Evolutionary conservation across 2,329 filamentous ascomycete genomes (phyloP), one percentile per base, ranked within the genome.

Genomic region (Xylariaceae sp.): DNA sequence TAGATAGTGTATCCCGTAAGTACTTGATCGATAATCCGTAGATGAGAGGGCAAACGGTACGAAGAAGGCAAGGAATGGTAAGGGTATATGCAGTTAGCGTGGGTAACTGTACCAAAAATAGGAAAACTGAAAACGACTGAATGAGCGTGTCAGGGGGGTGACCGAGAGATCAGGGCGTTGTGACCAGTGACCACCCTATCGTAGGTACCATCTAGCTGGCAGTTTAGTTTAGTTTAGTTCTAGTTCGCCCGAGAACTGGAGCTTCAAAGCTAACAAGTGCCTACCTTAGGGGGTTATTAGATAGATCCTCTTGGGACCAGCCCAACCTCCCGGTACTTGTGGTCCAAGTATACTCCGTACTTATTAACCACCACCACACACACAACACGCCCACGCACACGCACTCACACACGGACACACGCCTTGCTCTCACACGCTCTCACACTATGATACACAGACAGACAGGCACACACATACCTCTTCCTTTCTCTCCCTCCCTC

Each of bases 221-320:
- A 60, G 52, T 45, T 45, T 42, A 42, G 37, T 45, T 15, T 42
- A 42, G 37, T 42, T 42, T 42, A 47, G 48, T 50, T 54, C 53
- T 52, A 61, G 55, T 30, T 39, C 23, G 51, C 53, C 39, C 50
- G 10, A 54, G 55, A 60, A 57, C 62, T 64, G 57, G 60, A 64
- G 60, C 57, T 60, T 23, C 42, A 56, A 50, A 61, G 56, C 53
- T 45, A 45, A 45, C n/a, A 45, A 45, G 42, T 45, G 42, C 42
- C 42, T 45, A 45, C 42, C 42, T 42, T 42, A 45, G 13, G 42
- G 42, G 37, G 10, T 45, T 6, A 10, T 63, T 55, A 53, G 57
- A 57, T 30, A 55, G 59, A 60, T 62, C 60, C 55, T 62, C 52
- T 55, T 9, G 60, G 53, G 55, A 59, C 52, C 53, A 34, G 34